These are phyloP conservation scores for Polyporus tsugae DNA, from an alignment of 1,284 basidiomycete species.

Conservation along the genomic window DNA sequence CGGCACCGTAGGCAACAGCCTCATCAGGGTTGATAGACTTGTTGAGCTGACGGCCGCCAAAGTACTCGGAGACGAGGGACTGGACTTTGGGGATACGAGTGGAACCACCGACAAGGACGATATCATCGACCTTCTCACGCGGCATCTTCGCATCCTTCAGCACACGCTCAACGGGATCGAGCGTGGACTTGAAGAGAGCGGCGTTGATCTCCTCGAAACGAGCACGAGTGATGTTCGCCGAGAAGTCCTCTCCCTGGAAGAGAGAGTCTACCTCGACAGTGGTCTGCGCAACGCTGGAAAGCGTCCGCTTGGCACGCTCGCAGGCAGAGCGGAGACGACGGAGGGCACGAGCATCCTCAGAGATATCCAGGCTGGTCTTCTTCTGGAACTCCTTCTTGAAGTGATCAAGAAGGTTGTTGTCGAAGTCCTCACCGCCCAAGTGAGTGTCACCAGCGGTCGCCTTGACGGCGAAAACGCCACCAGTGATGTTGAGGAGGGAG, in stretches of 20 bases:
- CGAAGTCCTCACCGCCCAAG: constrained; percentile 98
- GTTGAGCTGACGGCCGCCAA: constrained; percentile 97
- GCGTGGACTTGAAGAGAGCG: constrained; percentile 92
- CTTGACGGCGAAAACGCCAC: constrained; percentile 97
- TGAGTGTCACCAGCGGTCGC: constrained; percentile 99
- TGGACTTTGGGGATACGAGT: constrained; percentile 99
- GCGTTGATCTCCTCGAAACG: constrained; percentile 99
- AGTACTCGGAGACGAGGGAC: constrained; percentile 97
- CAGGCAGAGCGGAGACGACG: constrained; percentile 96
- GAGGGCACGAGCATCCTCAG: constrained; percentile 94
- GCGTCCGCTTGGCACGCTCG: constrained; percentile 99
- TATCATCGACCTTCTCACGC: constrained; percentile 97
- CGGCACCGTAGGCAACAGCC: constrained; percentile 95
- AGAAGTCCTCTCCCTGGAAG: constrained; percentile 96
- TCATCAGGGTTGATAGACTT: constrained; percentile 99
- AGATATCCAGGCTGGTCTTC: constrained; percentile 97
- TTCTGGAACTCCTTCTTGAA: constrained; percentile 99
- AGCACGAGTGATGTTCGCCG: constrained; percentile 96
- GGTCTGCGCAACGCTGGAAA: constrained; percentile 98
- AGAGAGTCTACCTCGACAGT: constrained; percentile 99
- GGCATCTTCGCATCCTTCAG: constrained; percentile 99
- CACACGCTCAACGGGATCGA: constrained; percentile 99
- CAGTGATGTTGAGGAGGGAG: constrained; percentile 95
- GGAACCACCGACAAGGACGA: constrained; percentile 99
- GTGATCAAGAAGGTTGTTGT: constrained; percentile 97